Percentiles rank a stretch among this genome's conserved stretches.
phyloP scores from a whole-genome alignment of 1,284 basidiomycete genomes.

The Lignosus rhinocerotis region DNA sequence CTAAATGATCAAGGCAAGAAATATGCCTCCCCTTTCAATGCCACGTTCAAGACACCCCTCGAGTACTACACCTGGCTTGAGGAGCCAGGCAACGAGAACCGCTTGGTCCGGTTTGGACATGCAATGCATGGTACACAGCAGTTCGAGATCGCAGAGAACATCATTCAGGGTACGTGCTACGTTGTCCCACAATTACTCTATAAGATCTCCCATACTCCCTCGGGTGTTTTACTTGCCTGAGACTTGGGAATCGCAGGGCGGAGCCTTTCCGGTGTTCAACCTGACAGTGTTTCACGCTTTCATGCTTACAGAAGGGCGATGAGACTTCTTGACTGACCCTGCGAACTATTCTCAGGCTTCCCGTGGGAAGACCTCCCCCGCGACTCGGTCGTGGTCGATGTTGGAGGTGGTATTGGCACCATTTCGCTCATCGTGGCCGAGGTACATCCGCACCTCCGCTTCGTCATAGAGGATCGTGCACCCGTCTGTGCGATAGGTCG shows the following conservation, averaged over 20 bases:
- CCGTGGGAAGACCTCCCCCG: constrained; percentile 59
- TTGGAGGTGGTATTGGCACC: constrained; percentile 35
- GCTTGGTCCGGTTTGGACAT: constrained; percentile 16
- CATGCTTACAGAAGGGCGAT: background rate
- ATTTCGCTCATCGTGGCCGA: constrained; percentile 25
- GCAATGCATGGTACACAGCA: constrained; percentile 19
- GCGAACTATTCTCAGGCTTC: constrained; percentile 48
- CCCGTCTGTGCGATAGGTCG: background rate
- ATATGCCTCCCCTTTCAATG: constrained; percentile 7
- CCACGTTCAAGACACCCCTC: constrained; percentile 31
- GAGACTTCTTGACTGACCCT: background rate
- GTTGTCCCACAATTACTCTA: background rate
- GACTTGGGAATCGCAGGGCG: background rate
- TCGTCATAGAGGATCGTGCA: constrained; percentile 34
- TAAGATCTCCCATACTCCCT: background rate
- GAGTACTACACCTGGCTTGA: constrained; percentile 19
- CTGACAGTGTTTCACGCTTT: background rate
- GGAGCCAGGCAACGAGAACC: constrained; percentile 12
- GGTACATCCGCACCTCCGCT: constrained; percentile 23
- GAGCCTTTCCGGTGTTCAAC: background rate
- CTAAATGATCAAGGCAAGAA: constrained; percentile 2
- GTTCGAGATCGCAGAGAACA: constrained; percentile 20
- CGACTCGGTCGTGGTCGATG: constrained; percentile 41
- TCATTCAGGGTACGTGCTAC: constrained; percentile 15
- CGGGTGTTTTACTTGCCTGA: background rate